These are phyloP conservation scores for Solanum bulbocastanum DNA, from an alignment of 257 asterid genomes.

Conservation along the genomic window DNA sequence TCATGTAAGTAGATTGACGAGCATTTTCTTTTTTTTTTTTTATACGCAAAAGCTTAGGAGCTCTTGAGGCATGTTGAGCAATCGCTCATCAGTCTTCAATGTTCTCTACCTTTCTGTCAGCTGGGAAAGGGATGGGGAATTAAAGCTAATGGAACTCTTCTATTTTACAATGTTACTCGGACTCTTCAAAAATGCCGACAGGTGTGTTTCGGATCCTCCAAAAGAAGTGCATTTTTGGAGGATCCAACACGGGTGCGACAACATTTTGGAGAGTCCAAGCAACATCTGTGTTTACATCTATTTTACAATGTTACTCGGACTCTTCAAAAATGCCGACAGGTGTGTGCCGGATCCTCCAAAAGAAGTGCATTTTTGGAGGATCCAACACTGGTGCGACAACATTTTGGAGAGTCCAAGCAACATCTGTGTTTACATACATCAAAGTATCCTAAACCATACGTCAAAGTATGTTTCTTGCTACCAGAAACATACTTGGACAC, in stretches of 20 bases:
- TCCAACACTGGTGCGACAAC: neutral
- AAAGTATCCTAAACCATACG: neutral
- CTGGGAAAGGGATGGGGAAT: neutral
- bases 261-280: neutral
- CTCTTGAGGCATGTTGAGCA: neutral
- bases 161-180: neutral
- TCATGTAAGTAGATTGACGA: constrained; percentile 48
- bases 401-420: neutral
- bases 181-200: neutral
- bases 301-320: neutral
- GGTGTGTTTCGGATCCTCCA: neutral
- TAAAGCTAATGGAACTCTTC: neutral
- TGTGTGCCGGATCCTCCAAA: neutral
- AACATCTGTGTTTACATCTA: neutral
- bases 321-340: neutral
- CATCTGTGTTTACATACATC: neutral
- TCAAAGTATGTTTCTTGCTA: neutral
- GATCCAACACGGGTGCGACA: neutral
- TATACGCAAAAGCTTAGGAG: neutral
- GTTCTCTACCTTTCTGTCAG: neutral
- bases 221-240: neutral
- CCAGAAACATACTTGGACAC: neutral
- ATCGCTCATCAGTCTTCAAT: neutral
- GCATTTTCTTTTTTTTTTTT: neutral
- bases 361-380: neutral